Conservation (phyloP, 345 rosid genomes). For the Erodium maritimum region DNA sequence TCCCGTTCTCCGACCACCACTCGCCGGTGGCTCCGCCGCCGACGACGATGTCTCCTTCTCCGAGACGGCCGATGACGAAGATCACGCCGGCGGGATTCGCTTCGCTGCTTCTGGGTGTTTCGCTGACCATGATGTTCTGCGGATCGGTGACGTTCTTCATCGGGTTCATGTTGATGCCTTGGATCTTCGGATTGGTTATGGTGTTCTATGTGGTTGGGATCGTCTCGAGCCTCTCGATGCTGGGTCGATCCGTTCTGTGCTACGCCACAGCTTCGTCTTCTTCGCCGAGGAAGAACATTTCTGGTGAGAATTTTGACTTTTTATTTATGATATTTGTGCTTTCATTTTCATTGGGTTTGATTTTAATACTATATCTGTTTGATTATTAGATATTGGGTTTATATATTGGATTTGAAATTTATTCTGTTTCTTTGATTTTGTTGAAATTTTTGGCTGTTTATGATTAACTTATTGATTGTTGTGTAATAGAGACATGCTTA, state of each 20-base stretch:
- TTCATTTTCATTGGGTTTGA: neutral
- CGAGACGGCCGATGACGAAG: constrained; percentile 14
- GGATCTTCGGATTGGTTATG: constrained; percentile 71
- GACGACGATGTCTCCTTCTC: too few species aligned
- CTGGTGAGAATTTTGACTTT: neutral
- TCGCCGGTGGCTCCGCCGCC: constrained; percentile 9
- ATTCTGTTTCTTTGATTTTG: neutral
- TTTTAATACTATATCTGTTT: too few species aligned
- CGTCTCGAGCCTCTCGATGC: constrained; percentile 60
- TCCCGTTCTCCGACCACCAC: constrained; percentile 25
- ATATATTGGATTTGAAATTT: neutral
- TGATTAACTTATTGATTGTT: neutral
- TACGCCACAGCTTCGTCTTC: constrained; percentile 40
- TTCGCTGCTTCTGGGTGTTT: constrained; percentile 63
- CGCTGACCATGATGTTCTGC: constrained; percentile 71
- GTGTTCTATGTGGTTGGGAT: constrained; percentile 71
- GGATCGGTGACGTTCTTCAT: constrained; percentile 92
- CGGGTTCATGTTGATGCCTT: constrained; percentile 89
- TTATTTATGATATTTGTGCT: neutral
- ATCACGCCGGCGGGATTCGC: constrained; percentile 81
- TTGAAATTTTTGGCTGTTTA: neutral
- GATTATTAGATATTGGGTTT: neutral
- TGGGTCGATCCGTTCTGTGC: constrained; percentile 51
- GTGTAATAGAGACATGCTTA: neutral
- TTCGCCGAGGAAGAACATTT: constrained; percentile 10